Conservation (phyloP, 306 rosid genomes). For the Abrus precatorius region DNA sequence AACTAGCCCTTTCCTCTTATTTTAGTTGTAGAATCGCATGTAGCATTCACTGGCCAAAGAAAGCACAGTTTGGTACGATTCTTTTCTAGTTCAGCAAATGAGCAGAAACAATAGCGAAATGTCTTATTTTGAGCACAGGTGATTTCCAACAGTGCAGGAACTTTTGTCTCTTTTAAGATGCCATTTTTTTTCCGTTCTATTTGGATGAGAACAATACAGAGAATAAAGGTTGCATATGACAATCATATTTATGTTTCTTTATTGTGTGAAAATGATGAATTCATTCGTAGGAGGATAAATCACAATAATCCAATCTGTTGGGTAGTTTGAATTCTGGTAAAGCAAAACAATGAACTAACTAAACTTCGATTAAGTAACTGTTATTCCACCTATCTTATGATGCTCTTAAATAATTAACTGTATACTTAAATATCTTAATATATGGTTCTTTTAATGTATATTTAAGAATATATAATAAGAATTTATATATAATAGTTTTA, state of each 20-base stretch:
- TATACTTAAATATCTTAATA: too few relatives aligned
- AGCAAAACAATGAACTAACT: background rate
- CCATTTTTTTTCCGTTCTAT: background rate
- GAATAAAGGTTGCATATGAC: conserved; percentile 12
- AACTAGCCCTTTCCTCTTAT: background rate
- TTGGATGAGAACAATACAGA: conserved; percentile 6
- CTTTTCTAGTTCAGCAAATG: conserved; percentile 25
- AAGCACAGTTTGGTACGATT: conserved; percentile 37
- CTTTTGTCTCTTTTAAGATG: conserved; percentile 40
- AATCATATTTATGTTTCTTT: background rate
- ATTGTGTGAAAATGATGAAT: background rate
- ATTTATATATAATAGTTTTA: too few relatives aligned
- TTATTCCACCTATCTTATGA: too few relatives aligned
- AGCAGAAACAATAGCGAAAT: conserved; percentile 39
- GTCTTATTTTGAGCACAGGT: conserved; percentile 32
- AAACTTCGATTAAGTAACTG: background rate
- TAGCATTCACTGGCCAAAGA: conserved; percentile 27
- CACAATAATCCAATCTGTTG: background rate
- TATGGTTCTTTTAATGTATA: too few relatives aligned
- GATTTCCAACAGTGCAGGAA: conserved; percentile 35
- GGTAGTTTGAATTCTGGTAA: background rate
- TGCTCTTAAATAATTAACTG: too few relatives aligned
- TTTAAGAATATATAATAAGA: too few relatives aligned
- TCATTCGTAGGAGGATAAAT: background rate
- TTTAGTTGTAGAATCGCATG: conserved; percentile 18